These are phyloP conservation scores for Lathyrus oleraceus DNA, from an alignment of 306 rosid species.

Conservation along the genomic window DNA sequence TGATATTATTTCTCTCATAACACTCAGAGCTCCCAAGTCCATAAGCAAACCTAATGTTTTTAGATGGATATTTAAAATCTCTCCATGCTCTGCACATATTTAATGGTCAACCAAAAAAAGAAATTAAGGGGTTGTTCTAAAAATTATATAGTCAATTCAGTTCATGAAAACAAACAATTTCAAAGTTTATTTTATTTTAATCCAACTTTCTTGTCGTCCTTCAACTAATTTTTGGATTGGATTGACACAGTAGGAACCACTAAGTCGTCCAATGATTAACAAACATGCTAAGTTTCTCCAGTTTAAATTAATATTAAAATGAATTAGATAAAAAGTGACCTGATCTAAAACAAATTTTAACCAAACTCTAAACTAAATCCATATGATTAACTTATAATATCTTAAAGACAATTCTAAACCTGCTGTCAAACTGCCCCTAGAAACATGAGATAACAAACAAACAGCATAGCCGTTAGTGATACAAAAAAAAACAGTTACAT, in stretches of 20 bases:
- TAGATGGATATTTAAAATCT: conserved; percentile 63
- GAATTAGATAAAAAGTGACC: background rate
- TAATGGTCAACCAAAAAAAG: conserved; percentile 13
- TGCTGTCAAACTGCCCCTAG: background rate
- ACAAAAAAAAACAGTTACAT: background rate
- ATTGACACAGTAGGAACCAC: background rate
- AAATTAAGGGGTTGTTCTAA: background rate
- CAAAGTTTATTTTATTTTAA: background rate
- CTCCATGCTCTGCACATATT: conserved; percentile 76
- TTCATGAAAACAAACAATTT: background rate
- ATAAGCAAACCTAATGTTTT: conserved; percentile 55
- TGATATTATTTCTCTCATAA: conserved; percentile 41
- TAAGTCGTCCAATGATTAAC: background rate
- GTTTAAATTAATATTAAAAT: background rate
- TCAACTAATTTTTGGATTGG: background rate
- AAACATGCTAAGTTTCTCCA: background rate
- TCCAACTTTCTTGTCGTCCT: background rate
- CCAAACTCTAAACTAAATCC: conserved; percentile 7
- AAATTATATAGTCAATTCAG: background rate
- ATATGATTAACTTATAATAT: background rate
- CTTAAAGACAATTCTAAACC: background rate
- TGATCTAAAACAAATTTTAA: background rate
- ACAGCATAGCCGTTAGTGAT: background rate
- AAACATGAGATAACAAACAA: background rate
- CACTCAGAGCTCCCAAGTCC: conserved; percentile 46